Evolutionary conservation across 78 protist species (phyloP), one percentile per base, ranked within the genome.

Genomic region (Dictyostelium purpureum): DNA sequence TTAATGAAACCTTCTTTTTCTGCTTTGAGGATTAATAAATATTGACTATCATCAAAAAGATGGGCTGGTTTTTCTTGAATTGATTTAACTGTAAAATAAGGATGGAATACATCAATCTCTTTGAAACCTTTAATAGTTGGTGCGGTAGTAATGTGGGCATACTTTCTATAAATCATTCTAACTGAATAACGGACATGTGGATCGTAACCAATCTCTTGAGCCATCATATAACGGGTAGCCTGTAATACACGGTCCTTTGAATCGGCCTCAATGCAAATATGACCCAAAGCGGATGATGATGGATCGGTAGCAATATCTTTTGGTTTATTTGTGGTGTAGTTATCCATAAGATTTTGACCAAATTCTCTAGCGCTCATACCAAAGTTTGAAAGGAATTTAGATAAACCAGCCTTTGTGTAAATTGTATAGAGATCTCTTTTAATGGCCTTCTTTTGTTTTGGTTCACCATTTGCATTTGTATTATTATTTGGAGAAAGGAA

Each of bases 171-270:
- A 74, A 90, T 59, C 70, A 33, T 37, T 33, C 94, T 49, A 28
- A 90, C 65, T 4, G 78, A 61, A 9, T 76, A 87, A 37, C 94
- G 59, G 4, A 90, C 94, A 28, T 47, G 40, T 31, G 94, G 94
- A 79, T 90, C 89, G 21, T 54, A 90, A 3, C 90, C 94, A 63
- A 90, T 90, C 51, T 90, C 94, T 11, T 90, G 94, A 2, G 94
- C 94, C 83, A 81, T 81, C 74, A 81, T 40, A 63, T 75, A 77
- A 47, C 94, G 77, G 18, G 89, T 42, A 0, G 89, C 94, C 43
- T 79, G 77, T 2, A 90, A 33, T 6, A 90, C 89, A 4, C 26
- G 40, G 18, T 70, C 74, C 18, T n/a, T 45, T 5, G 33, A 42
- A 1, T 38, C 82, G 11, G 67, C 51, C 51, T 90, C 94, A 10